Base-by-base conservation (phyloP, 306 rosid species). In the Prosopis cineraria region DNA sequence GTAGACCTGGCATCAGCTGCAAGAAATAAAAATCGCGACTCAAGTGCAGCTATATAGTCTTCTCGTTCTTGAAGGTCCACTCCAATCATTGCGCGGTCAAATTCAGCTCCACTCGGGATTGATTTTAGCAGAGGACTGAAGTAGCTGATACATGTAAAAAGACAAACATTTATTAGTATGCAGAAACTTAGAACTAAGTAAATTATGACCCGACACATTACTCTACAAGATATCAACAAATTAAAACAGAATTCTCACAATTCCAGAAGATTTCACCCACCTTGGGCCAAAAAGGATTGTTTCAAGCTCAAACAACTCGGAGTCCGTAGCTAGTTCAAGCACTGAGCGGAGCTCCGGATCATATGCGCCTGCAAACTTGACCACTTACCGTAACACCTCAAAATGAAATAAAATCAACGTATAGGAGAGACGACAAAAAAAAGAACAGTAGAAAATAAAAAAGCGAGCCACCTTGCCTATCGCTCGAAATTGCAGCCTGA, bases 1-100 rank as follows among this genome's bases (percentile, higher is more conserved):
- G 95, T 92, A 16, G 97, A 90, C 37, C 95, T 87, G 25, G 98
- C 96, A 84, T 94, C 98, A 3, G 97, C 96, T 3, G 98, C 97
- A 6, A 92, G 93, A 78, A 85, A 94, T 65, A 94, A 88, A 83
- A 94, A 94, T n/a, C 92, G 87, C 1, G 98, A 89, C 84, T 94
- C 97, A 0, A 89, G 89, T 41, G 79, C 86, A 25, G 86, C 85
- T 71, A 92, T 84, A 83, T 86, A 8, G 34, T 83, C 88, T 19
- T 92, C 93, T 67, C 96, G 86, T 72, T 85, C 91, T 74, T 85
- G 80, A 45, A 95, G 93, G 81, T 95, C 98, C 68, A 84, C 85
- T 39, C 89, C 91, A 39, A 89, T 85, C 94, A 87, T 88, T 77
- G 88, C 78, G 50, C 87, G 85, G 73, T 94, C 95, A 34, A 90